A percentile compares a stretch with the other conserved stretches of the same genome.
phyloP scores from a whole-genome alignment of 2,329 filamentous ascomycete species.

The Fusarium newnesense region DNA sequence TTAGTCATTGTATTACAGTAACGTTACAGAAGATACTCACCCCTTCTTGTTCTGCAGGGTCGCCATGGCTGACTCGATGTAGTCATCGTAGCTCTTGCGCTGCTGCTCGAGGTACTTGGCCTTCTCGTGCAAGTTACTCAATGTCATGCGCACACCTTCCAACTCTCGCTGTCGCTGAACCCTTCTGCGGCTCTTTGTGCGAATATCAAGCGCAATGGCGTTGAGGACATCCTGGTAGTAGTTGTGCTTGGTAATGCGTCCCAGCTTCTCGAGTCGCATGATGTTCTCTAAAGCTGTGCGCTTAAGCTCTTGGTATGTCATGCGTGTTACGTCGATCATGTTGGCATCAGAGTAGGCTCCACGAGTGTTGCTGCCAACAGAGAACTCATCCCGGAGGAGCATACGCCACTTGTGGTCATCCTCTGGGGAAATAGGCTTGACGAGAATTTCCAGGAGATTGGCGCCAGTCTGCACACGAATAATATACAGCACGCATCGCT shows the following conservation, averaged over 20 bases:
- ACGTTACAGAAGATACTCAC: constrained; percentile 55
- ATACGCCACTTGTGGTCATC: constrained; percentile 90
- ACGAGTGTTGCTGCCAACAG: constrained; percentile 71
- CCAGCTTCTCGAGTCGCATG: constrained; percentile 84
- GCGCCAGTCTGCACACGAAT: constrained; percentile 93
- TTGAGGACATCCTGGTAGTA: constrained; percentile 98
- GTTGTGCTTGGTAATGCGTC: constrained; percentile 89
- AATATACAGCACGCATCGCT: constrained; percentile 96
- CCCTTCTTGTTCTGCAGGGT: constrained; percentile 97
- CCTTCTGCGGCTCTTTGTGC: constrained; percentile 92
- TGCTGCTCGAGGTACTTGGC: constrained; percentile 94
- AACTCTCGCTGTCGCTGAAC: constrained; percentile 92
- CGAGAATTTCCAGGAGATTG: constrained; percentile 94
- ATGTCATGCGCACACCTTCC: constrained; percentile 81
- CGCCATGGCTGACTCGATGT: constrained; percentile 98
- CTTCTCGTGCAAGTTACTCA: constrained; percentile 83
- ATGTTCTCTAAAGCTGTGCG: constrained; percentile 94
- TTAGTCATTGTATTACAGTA: constrained; percentile 23
- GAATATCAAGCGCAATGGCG: constrained; percentile 94
- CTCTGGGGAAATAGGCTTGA: constrained; percentile 86
- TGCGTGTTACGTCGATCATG: constrained; percentile 87
- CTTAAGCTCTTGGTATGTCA: constrained; percentile 93
- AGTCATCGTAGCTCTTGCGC: constrained; percentile 97
- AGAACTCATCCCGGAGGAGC: constrained; percentile 84
- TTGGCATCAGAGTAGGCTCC: constrained; percentile 92